A percentile compares a stretch with the other conserved stretches of the same genome.
phyloP scores from a whole-genome alignment of 2,329 filamentous ascomycete genomes.

The Trichocomaceae sp. region DNA sequence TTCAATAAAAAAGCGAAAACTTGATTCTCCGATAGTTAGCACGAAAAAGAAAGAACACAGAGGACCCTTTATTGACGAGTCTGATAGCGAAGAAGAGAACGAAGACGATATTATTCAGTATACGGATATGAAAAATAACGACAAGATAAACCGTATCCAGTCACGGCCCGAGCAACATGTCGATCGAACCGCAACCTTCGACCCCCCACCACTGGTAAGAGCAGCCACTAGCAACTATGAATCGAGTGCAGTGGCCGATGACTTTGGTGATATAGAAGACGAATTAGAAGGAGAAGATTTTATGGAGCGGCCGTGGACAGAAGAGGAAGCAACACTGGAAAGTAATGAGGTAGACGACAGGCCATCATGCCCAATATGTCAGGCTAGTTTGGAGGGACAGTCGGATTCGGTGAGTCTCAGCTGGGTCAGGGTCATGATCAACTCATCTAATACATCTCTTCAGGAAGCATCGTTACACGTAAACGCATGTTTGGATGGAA shows the following conservation, averaged over 20 bases:
- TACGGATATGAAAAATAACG: background rate
- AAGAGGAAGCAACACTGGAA: conserved; percentile 29
- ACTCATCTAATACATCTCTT: conserved; percentile 22
- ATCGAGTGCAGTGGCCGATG: conserved; percentile 42
- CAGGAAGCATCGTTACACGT: conserved; percentile 77
- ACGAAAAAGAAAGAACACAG: conserved; percentile 18
- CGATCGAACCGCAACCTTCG: conserved; percentile 20
- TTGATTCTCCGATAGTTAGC: conserved; percentile 16
- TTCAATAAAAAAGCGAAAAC: conserved; percentile 29
- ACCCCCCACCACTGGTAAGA: conserved; percentile 40
- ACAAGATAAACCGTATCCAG: background rate
- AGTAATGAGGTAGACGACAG: conserved; percentile 20
- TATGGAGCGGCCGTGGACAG: conserved; percentile 57
- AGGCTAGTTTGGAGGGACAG: conserved; percentile 54
- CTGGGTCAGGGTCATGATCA: background rate
- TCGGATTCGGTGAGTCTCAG: conserved; percentile 37
- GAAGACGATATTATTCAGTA: conserved; percentile 21
- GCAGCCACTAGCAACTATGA: conserved; percentile 39
- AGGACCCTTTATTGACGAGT: conserved; percentile 40
- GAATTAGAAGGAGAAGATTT: conserved; percentile 60
- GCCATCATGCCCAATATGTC: conserved; percentile 69
- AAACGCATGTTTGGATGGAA: conserved; percentile 85
- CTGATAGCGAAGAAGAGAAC: conserved; percentile 49
- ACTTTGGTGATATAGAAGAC: conserved; percentile 57
- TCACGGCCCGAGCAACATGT: conserved; percentile 1